These are phyloP conservation scores for Nakazawaea laoshanensis DNA, from an alignment of 805 yeast genomes.

Conservation along the genomic window DNA sequence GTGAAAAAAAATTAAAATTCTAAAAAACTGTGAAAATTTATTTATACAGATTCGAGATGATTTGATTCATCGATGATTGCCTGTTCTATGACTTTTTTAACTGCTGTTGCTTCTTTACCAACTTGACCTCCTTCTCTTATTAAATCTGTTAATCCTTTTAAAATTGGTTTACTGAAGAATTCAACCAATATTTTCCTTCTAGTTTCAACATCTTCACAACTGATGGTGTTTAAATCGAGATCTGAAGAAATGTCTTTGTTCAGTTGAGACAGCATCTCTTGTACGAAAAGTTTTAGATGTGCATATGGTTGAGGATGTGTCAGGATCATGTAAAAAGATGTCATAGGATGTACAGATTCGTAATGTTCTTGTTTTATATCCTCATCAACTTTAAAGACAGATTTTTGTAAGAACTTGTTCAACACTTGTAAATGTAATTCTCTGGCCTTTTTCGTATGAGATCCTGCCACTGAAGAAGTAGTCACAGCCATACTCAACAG, in stretches of 20 bases:
- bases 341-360: conserved; percentile 33
- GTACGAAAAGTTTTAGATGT: conserved; percentile 49
- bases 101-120: conserved; percentile 41
- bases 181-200: conserved; percentile 46
- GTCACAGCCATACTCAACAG: conserved; percentile 19
- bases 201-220: conserved; percentile 55
- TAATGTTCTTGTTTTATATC: conserved; percentile 11
- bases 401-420: conserved; percentile 16
- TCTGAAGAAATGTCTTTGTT: not conserved
- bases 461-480: conserved; percentile 15
- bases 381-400: conserved; percentile 15
- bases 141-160: conserved; percentile 38
- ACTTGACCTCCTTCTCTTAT: conserved; percentile 68
- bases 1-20: too few species aligned
- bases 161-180: conserved; percentile 39
- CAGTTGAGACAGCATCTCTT: conserved; percentile 18
- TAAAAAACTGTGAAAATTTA: too few species aligned
- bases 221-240: conserved; percentile 31
- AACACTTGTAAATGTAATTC: conserved; percentile 32
- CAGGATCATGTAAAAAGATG: conserved; percentile 46
- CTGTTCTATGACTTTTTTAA: conserved; percentile 12
- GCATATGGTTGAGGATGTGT: conserved; percentile 54
- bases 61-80: conserved; percentile 1
- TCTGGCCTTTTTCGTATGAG: conserved; percentile 25
- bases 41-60: too few species aligned